Evolutionary conservation across 2,329 filamentous ascomycete genomes (phyloP), one percentile per base, ranked within the genome.

Genomic region (Juglanconis sp.): DNA sequence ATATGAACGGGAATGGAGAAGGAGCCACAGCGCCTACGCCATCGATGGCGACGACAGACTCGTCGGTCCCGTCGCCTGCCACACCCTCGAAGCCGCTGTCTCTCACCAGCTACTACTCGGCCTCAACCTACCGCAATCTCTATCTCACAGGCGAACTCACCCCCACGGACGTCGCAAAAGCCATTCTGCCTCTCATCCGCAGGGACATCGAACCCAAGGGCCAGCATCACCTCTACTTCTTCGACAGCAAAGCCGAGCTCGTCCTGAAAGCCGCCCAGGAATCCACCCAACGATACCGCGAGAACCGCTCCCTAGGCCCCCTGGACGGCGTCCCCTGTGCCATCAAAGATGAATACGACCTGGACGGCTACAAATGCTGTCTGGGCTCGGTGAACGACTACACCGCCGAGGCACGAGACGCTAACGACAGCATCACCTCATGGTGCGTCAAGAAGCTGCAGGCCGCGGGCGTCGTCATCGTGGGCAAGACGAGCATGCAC

Each of bases 401-500:
- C 67, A 85, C 80, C 1, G 74, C 79, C 7, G 69, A 76, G 11
- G 74, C 75, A 5, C 60, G 64, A 1, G 70, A 81, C 1, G 71
- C 71, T 13, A 66, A 69, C 24, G 68, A 66, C 24, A 71, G 70
- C 24, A 91, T 88, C 0, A 84, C 84, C 17, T 57, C 60, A 17
- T 93, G 88, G 87, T 89, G 86, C 68, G 86, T 92, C 8, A 79
- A 81, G 69, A 86, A 88, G 70, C 83, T 89, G 68, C 80, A 88
- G 68, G 86, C 90, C 58, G 85, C 87, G 0, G 91, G 91, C 1
- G 89, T 84, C 1, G 77, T 94, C 13, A 77, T 91, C 30, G 75
- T 92, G 6, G 90, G 89, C 13, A 92, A 91, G 74, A 80, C 85
- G 1, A 88, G 81, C 9, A 92, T 93, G 89, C 88, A 92, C 70